Evolutionary conservation across 106 monocot genomes (phyloP).

Genomic region (Dioscorea zingiberensis): DNA sequence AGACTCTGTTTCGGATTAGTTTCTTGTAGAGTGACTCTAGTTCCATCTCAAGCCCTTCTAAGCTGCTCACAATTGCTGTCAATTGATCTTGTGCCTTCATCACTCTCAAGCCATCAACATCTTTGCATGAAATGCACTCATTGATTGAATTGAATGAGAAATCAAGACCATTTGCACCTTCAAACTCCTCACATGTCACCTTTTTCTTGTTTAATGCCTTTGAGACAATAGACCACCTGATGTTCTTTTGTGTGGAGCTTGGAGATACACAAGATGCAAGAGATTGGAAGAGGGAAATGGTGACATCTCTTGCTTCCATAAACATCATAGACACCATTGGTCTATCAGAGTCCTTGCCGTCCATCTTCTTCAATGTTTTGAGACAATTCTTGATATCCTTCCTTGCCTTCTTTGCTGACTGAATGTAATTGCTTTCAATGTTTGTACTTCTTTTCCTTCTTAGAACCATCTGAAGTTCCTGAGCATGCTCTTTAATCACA

Average conservation of each 20-base stretch:
- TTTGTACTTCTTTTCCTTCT: too few species aligned
- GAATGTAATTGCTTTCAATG: too few species aligned
- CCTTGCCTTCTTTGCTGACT: constrained; percentile 8
- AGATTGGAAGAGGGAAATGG: too few species aligned
- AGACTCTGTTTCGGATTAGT: constrained; percentile 25
- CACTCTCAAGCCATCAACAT: not conserved
- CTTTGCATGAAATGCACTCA: not conserved
- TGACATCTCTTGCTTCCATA: too few species aligned
- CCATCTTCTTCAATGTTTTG: constrained; percentile 11
- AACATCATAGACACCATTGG: too few species aligned
- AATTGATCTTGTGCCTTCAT: not conserved
- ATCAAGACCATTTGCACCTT: not conserved
- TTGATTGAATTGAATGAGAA: not conserved
- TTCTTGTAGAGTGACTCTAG: constrained; percentile 22
- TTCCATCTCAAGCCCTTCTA: constrained; percentile 23
- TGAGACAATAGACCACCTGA: constrained; percentile 20
- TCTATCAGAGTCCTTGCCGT: not conserved
- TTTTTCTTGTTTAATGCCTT: constrained; percentile 18
- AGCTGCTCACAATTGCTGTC: constrained; percentile 3
- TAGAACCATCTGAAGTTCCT: too few species aligned
- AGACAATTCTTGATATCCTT: constrained; percentile 20
- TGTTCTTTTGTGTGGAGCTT: too few species aligned
- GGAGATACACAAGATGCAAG: too few species aligned
- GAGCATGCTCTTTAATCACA: not conserved
- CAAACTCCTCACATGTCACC: constrained; percentile 6